Evolutionary conservation across 2,329 filamentous ascomycete species (phyloP), one percentile per base, ranked within the genome.

Genomic region (Dactylellina drechsleri): DNA sequence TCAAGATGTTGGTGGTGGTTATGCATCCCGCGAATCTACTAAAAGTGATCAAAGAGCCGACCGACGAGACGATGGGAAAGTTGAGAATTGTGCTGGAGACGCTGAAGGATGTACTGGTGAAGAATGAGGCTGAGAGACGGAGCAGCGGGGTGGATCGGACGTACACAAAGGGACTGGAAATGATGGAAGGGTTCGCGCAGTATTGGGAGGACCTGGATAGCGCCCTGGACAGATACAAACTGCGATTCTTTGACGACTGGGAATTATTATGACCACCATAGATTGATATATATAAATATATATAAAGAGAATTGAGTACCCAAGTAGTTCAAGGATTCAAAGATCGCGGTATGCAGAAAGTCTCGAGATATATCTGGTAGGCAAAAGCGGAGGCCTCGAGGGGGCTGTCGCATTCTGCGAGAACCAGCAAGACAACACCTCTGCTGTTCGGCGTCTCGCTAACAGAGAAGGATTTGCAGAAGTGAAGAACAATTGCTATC

Each of bases 121-220:
- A 50, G 18, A 67, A 67, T 15, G 70, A 66, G 31, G 62, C 58
- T 50, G 70, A 74, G 57, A 56, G 70, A 26, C 28, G 70, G 43
- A 20, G 53, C 23, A 66, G 64, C 57, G 70, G 70, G 56, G 64
- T 74, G n/a, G 70, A 66, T 31, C 47, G 70, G 50, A 67, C 59
- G 52, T 74, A 74, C 16, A 67, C 70, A 10, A 74, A 74, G 58
- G 70, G 70, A 12, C 57, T 66, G 57, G 70, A 74, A 57, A 74
- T 74, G 70, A 74, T 74, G 70, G 70, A 74, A 43, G 70, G 70
- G n/a, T 74, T 74, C 16, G 70, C 64, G 56, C 28, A 36, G 57
- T 67, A 74, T 36, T 74, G 70, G 70, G 70, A 74, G 15, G 47
- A 41, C 3, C n/a, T 36, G 26, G 26, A 47, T 15, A 31, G 16